These are phyloP conservation scores for Rhododendron williamsianum DNA, from an alignment of 148 eudicot species.

Conservation along the genomic window DNA sequence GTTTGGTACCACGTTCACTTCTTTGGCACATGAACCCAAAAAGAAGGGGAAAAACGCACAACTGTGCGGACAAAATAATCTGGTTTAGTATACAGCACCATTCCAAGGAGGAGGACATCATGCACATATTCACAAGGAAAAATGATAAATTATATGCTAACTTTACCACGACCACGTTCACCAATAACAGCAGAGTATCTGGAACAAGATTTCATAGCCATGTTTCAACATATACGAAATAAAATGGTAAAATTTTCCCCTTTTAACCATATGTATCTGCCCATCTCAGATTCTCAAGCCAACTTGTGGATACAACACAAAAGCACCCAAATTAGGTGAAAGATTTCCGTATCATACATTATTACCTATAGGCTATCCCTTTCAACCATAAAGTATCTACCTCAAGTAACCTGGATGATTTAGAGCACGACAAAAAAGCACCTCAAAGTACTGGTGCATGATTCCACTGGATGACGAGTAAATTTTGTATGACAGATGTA, in stretches of 20 bases:
- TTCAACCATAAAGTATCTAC: neutral
- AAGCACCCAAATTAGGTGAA: neutral
- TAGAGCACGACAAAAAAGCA: neutral
- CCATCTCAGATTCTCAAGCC: neutral
- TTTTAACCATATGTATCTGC: neutral
- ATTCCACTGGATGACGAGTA: neutral
- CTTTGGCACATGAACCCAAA: neutral
- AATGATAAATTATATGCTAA: neutral
- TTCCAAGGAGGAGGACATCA: neutral
- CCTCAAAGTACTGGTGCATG: neutral
- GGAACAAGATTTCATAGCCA: neutral
- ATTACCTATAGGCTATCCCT: neutral
- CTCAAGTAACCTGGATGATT: neutral
- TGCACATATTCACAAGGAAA: neutral
- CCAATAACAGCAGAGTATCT: neutral
- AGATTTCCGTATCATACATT: neutral
- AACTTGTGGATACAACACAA: neutral
- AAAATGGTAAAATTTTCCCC: neutral
- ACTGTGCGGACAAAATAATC: neutral
- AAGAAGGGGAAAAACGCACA: neutral
- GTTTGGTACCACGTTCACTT: neutral
- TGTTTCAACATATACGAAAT: neutral
- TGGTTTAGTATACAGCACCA: neutral
- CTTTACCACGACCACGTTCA: neutral
- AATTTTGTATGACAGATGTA: neutral